These are phyloP conservation scores for Candida dajiaensis DNA, from an alignment of 805 yeast species.

Conservation along the genomic window DNA sequence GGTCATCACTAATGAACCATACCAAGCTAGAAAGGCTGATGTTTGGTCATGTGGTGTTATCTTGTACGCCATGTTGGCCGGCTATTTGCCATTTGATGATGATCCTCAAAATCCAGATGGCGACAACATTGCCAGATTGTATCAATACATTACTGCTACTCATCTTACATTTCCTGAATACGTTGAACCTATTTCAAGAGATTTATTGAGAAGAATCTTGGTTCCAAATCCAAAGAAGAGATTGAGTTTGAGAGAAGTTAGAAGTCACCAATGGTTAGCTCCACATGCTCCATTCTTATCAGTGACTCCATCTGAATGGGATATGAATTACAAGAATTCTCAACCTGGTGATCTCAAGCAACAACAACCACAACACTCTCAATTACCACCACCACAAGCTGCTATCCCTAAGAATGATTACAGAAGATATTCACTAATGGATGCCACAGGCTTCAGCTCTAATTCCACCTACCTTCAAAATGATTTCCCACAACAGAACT, in stretches of 20 bases:
- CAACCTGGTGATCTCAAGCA: conserved; percentile 6
- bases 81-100: conserved; percentile 95
- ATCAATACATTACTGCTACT: conserved; percentile 86
- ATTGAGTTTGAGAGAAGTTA: conserved; percentile 58
- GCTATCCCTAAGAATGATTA: conserved; percentile 15
- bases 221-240: conserved; percentile 83
- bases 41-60: conserved; percentile 97
- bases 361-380: conserved; percentile 31
- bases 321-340: conserved; percentile 38
- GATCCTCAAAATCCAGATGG: conserved; percentile 97
- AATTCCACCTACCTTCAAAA: conserved; percentile 15
- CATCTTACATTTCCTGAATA: conserved; percentile 95
- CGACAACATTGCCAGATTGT: conserved; percentile 83
- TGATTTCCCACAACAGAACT: neutral
- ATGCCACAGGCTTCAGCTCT: conserved; percentile 35
- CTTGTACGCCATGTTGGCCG: conserved; percentile 93
- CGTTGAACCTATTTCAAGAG: conserved; percentile 85
- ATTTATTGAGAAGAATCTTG: conserved; percentile 74
- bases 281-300: conserved; percentile 78
- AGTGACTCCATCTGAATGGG: conserved; percentile 90
- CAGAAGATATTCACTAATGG: conserved; percentile 39
- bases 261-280: conserved; percentile 85
- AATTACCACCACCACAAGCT: conserved; percentile 4
- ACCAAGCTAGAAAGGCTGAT: conserved; percentile 90
- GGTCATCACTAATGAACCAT: conserved; percentile 80